Percentiles rank a stretch among this genome's conserved stretches.
These are phyloP conservation scores for Globisporangium echinulatum DNA, from an alignment of 352 stramenopile species.

Conservation along the genomic window DNA sequence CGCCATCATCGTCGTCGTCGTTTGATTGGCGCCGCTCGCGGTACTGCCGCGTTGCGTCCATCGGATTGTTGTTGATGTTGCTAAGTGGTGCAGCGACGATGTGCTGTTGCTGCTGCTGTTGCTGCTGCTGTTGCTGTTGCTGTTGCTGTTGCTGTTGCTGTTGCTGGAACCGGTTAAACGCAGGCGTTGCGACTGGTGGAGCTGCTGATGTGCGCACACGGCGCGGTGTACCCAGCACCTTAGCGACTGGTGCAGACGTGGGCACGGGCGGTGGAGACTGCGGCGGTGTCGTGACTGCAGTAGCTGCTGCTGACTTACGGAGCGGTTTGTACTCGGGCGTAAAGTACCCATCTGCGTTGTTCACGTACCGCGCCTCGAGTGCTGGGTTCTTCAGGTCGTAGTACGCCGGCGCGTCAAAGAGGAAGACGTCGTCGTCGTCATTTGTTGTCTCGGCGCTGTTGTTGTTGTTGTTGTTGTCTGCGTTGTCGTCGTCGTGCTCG, in stretches of 20 bases:
- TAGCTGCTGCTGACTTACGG: neutral
- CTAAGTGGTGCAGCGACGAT: neutral
- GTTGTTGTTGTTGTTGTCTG: constrained; percentile 7
- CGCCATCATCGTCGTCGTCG: constrained; percentile 21
- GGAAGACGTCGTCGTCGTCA: constrained; percentile 60
- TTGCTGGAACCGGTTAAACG: neutral
- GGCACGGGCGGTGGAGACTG: neutral
- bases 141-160: constrained; percentile 1
- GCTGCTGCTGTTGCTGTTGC: constrained; percentile 1
- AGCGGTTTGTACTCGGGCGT: constrained; percentile 10
- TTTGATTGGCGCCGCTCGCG: constrained; percentile 15
- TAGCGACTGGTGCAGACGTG: too few relatives aligned
- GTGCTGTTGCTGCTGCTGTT: constrained; percentile 1
- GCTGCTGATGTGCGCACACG: neutral
- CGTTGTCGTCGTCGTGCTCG: constrained; percentile 21
- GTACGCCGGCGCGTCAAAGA: constrained; percentile 74
- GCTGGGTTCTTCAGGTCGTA: constrained; percentile 77
- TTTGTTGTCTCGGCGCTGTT: neutral
- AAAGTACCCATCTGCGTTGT: constrained; percentile 85
- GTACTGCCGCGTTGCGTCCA: neutral
- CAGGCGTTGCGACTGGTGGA: neutral
- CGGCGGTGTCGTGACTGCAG: neutral
- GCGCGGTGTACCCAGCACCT: neutral
- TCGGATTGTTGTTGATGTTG: neutral
- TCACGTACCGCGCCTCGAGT: constrained; percentile 70